These are phyloP conservation scores for Nigrospora oryzae DNA, from an alignment of 2,329 filamentous ascomycete species.

Conservation along the genomic window DNA sequence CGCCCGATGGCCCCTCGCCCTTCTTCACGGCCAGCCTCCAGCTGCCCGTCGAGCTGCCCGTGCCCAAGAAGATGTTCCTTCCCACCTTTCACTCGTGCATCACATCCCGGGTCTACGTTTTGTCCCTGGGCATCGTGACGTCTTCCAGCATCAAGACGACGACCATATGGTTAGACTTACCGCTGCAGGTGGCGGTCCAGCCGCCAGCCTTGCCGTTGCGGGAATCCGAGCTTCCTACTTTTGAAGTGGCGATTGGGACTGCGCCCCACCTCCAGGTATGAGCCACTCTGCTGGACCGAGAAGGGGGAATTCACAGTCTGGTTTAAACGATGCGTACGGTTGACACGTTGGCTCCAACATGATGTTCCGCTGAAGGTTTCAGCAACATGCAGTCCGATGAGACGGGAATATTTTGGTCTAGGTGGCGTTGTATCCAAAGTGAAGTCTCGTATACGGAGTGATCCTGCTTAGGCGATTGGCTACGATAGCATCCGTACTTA, in stretches of 20 bases:
- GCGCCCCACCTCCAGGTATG: conserved; percentile 12
- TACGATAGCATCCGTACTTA: too few relatives aligned
- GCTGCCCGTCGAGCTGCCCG: conserved; percentile 39
- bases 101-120: conserved; percentile 41
- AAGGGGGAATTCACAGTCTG: not conserved
- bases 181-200: conserved; percentile 42
- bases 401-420: too few relatives aligned
- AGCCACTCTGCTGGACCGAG: not conserved
- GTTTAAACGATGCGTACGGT: too few relatives aligned
- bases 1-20: conserved; percentile 16
- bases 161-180: conserved; percentile 34
- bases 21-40: conserved; percentile 32
- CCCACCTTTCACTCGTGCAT: conserved; percentile 52
- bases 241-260: conserved; percentile 37
- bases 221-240: conserved; percentile 32
- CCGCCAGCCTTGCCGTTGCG: conserved; percentile 11
- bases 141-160: conserved; percentile 30
- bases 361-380: too few relatives aligned
- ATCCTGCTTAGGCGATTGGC: too few relatives aligned
- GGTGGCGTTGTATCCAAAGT: too few relatives aligned
- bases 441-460: too few relatives aligned
- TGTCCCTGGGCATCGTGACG: conserved; percentile 34
- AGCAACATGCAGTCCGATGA: too few relatives aligned
- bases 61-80: conserved; percentile 38
- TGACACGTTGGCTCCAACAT: too few relatives aligned